These are phyloP conservation scores for Fusarium sp. DNA, from an alignment of 2,329 filamentous ascomycete species.

Conservation along the genomic window DNA sequence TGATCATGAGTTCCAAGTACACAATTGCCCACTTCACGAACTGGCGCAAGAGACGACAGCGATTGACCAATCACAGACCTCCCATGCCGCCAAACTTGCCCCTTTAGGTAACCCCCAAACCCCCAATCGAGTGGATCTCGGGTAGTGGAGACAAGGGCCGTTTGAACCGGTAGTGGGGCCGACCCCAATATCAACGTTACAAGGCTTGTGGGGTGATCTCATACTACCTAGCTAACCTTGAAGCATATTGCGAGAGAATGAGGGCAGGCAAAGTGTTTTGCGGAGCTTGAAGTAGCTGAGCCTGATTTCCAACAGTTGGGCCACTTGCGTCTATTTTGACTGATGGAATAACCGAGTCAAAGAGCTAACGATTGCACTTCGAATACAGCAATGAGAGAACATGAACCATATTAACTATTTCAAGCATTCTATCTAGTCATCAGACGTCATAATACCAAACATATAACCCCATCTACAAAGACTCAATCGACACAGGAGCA, in stretches of 20 bases:
- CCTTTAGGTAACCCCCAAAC: constrained; percentile 22
- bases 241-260: constrained; percentile 1
- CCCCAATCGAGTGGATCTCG: background rate
- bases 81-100: constrained; percentile 8
- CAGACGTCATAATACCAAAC: background rate
- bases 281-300: background rate
- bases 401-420: background rate
- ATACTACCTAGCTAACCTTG: background rate
- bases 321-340: too few relatives aligned
- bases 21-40: background rate
- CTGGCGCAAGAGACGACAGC: background rate
- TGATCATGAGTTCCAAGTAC: background rate
- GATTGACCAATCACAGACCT: constrained; percentile 16
- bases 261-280: background rate
- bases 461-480: constrained; percentile 19
- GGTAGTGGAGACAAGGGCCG: background rate
- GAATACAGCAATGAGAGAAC: background rate
- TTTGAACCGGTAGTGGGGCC: background rate
- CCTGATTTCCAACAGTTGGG: background rate
- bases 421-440: background rate
- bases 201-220: background rate
- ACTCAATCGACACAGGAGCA: constrained; percentile 43
- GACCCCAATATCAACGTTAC: background rate
- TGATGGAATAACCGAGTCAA: too few relatives aligned
- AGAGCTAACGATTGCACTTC: too few relatives aligned